Evolutionary conservation across 2,329 filamentous ascomycete genomes (phyloP), one percentile per base, ranked within the genome.

Genomic region (Cordyceps javanica): DNA sequence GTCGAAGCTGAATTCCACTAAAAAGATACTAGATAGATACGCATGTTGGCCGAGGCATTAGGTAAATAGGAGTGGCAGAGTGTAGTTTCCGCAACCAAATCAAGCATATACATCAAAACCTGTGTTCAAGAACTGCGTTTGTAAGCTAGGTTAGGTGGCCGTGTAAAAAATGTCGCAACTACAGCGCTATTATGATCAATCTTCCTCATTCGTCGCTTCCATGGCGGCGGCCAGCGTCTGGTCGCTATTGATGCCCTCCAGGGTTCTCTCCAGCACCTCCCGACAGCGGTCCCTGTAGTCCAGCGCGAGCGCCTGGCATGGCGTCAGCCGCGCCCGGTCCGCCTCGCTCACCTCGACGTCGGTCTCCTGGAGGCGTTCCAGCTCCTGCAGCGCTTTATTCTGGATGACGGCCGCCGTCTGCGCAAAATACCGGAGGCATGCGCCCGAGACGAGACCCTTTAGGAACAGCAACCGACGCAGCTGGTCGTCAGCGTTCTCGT

Each of bases 1-100:
- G 89, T 92, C 1, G 85, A 89, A 67, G 88, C 88, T 0, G 88
- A 91, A 62, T 92, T 93, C 69, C 86, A 90, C 67, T 89, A 59
- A 58, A 7, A 4, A 38, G 19, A 13, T 19, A n/a, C n/a, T n/a
- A 48, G 9, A 21, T 2, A 23, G 2, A 48, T 30, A 13, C 44
- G 8, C 13, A 25, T 48, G 16, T 21, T 44, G 11, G 49, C 19
- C 14, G 21, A 25, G 21, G 39, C 36, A 23, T 26, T n/a, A 9
- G 34, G 21, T 11, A 39, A 46, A 38, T 16, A 3, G 6, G 28
- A 2, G 36, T 34, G 28, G 30, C 19, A 45, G 19, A 38, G 16
- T 28, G 23, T 30, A 36, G 23, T 38, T n/a, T n/a, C n/a, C n/a
- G n/a, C n/a, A n/a, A n/a, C n/a, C n/a, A n/a, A n/a, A n/a, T n/a